Base-by-base conservation (phyloP, 1,139 yeast species). In the Yamadazyma conglobata region DNA sequence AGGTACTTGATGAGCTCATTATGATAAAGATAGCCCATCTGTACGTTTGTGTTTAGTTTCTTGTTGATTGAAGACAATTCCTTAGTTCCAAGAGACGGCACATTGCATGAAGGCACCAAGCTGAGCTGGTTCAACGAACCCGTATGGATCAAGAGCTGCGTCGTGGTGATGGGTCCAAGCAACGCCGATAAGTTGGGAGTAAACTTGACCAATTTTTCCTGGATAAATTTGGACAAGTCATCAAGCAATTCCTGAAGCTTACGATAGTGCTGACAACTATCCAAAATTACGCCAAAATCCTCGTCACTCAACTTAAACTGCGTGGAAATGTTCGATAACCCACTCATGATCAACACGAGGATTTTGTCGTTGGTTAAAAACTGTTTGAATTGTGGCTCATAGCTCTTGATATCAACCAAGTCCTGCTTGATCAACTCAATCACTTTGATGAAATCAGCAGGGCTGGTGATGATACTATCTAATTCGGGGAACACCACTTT, bases 181-280 rank as follows among this genome's bases (percentile, higher is more conserved):
- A 91, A 61, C 1, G 77, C 77, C 2, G 86, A 67, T 2, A 86
- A 58, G 51, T 91, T 93, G 1, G 98, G 98, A 0, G 96, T 94
- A 48, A 82, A 67, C 10, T 53, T 50, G 4, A 71, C 58, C 20
- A 86, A 64, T 43, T 78, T 70, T 1, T 65, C 52, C 0, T 89
- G 67, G 11, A 87, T 77, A 44, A 73, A 82, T 1, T 51, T 40
- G 0, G 79, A 67, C 10, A 87, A 64, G 19, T 57, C 52, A 2
- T 42, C 42, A 35, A 73, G 62, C 0, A 77, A 59, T 0, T 53
- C 56, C 30, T 70, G 62, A 10, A 86, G 58, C 10, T 62, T 60
- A 8, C 74, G 33, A 2, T 83, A 49, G 6, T 74, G 48, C 7
- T 62, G 58, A 43, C 85, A 73, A 0, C 79, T 74, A 6, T 59